A percentile compares a stretch with the other conserved stretches of the same genome.
Evolutionary conservation across 306 rosid species (phyloP).

Genomic region (Glycine latifolia): DNA sequence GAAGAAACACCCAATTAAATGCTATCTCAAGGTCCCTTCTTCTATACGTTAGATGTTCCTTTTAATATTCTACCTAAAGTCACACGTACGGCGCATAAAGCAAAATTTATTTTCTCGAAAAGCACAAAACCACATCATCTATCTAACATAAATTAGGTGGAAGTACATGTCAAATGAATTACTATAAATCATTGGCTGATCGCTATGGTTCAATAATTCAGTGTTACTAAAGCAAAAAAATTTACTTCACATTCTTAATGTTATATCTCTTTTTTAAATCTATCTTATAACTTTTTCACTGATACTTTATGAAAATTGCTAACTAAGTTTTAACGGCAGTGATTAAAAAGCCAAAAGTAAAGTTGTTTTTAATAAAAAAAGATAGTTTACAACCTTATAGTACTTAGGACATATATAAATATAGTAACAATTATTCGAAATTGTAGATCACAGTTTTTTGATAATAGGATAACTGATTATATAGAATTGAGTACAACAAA

Average conservation of each 20-base stretch:
- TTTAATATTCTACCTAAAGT: conserved; percentile 1
- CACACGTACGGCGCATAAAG: neutral
- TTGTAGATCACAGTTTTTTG: no score
- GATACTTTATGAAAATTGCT: neutral
- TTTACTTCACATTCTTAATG: neutral
- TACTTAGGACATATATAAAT: no score
- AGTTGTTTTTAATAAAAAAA: neutral
- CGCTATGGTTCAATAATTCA: neutral
- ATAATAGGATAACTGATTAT: no score
- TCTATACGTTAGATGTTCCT: neutral
- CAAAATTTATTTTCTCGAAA: conserved; percentile 10
- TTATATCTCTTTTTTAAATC: neutral
- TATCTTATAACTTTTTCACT: neutral
- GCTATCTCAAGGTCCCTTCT: neutral
- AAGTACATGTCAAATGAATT: conserved; percentile 3
- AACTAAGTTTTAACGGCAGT: neutral
- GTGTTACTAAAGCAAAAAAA: neutral
- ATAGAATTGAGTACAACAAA: no score
- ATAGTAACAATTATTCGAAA: no score
- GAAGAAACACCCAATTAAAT: neutral
- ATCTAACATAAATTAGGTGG: neutral
- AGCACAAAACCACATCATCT: neutral
- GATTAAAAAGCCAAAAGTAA: neutral
- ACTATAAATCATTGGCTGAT: neutral
- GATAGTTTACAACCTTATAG: neutral